These are phyloP conservation scores for Dipodascopsis tothii DNA, from an alignment of 805 yeast species.

Conservation along the genomic window DNA sequence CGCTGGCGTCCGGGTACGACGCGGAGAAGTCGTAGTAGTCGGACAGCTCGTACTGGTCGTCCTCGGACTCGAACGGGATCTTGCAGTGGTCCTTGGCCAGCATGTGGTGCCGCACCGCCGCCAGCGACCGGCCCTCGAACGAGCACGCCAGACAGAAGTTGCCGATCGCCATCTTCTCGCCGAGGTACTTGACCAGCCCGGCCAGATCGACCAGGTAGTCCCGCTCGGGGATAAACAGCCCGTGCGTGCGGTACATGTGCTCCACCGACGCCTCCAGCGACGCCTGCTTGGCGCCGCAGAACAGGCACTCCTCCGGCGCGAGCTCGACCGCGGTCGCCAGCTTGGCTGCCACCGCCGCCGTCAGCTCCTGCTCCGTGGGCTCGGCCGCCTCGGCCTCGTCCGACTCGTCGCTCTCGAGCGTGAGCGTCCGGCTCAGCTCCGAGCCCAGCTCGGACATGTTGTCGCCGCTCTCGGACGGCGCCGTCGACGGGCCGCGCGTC, in stretches of 20 bases:
- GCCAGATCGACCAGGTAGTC: constrained; percentile 56
- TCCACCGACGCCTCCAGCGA: constrained; percentile 53
- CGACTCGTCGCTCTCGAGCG: neutral
- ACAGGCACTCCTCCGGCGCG: constrained; percentile 34
- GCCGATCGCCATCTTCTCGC: constrained; percentile 75
- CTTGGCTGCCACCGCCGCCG: constrained; percentile 13
- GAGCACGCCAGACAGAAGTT: constrained; percentile 74
- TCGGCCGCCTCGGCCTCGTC: constrained; percentile 5
- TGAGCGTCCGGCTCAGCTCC: neutral
- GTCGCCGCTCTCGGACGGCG: neutral
- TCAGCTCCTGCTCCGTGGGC: constrained; percentile 18
- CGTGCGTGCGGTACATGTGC: constrained; percentile 76
- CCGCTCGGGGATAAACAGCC: constrained; percentile 80
- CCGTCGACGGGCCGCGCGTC: neutral
- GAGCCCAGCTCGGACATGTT: neutral
- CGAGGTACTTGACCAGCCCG: constrained; percentile 69
- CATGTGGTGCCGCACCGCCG: constrained; percentile 87
- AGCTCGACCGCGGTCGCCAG: constrained; percentile 21
- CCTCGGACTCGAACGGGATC: constrained; percentile 77
- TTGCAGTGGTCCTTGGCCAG: constrained; percentile 75
- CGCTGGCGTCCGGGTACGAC: constrained; percentile 40
- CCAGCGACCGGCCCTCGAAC: constrained; percentile 76
- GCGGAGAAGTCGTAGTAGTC: constrained; percentile 79
- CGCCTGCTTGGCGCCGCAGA: constrained; percentile 41
- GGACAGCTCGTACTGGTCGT: constrained; percentile 67